Percentiles rank a stretch among this genome's conserved stretches.
Evolutionary conservation across 306 rosid species (phyloP).

Genomic region (Lotus japonicus): DNA sequence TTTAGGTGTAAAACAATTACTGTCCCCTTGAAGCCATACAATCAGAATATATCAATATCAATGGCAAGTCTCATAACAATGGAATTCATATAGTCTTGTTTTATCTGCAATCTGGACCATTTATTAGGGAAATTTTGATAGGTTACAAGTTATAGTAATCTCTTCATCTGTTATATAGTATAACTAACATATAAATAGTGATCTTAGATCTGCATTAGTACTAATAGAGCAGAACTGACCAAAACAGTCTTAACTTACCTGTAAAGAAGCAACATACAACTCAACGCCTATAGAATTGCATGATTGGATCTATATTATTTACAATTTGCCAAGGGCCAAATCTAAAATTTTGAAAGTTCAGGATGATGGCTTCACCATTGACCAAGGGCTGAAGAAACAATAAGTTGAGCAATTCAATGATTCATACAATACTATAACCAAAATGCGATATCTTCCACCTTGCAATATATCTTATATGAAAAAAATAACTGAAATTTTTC

Average conservation of each 20-base stretch:
- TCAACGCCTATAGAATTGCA: not conserved
- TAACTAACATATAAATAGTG: too few species aligned
- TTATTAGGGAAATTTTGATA: not conserved
- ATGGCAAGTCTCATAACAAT: not conserved
- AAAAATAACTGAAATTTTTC: slow-evolving; percentile 19
- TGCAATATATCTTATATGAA: slow-evolving; percentile 13
- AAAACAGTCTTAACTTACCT: not conserved
- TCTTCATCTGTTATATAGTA: too few species aligned
- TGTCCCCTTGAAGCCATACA: not conserved
- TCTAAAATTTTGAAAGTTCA: slow-evolving; percentile 18
- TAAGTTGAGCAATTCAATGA: slow-evolving; percentile 12
- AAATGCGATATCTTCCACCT: slow-evolving; percentile 28
- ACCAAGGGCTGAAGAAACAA: slow-evolving; percentile 11
- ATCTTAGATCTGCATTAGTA: not conserved
- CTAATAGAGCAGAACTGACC: not conserved
- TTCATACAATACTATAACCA: slow-evolving; percentile 16
- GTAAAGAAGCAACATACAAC: not conserved
- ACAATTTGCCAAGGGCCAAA: slow-evolving; percentile 4
- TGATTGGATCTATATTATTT: not conserved
- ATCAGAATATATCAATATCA: not conserved
- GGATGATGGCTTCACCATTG: not conserved
- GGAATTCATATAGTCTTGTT: not conserved
- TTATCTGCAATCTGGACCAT: not conserved
- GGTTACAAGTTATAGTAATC: too few species aligned
- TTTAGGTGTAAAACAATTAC: not conserved